phyloP scores from a whole-genome alignment of 495 filamentous ascomycete species.

The Penicillium pulvis region DNA sequence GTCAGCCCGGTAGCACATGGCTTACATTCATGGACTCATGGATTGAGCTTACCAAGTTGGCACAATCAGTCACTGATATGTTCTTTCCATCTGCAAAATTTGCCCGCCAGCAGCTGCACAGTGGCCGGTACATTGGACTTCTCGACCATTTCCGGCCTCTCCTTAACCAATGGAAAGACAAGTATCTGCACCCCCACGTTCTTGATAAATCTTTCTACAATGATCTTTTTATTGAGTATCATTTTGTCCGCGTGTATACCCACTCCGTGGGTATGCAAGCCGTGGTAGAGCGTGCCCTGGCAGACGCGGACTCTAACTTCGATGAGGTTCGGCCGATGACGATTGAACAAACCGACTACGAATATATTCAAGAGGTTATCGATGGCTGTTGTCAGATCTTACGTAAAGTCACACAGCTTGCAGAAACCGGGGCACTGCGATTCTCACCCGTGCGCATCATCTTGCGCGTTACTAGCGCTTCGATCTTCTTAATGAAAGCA shows the following conservation, averaged over 20 bases:
- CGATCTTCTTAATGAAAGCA: slow-evolving; percentile 57
- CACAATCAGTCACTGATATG: slow-evolving; percentile 55
- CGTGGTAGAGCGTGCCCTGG: slow-evolving; percentile 48
- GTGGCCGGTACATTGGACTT: slow-evolving; percentile 54
- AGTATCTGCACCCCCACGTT: slow-evolving; percentile 45
- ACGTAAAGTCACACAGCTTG: slow-evolving; percentile 46
- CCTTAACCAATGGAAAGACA: slow-evolving; percentile 53
- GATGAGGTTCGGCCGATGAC: slow-evolving; percentile 46
- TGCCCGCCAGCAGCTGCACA: slow-evolving; percentile 53
- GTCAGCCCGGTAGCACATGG: slow-evolving; percentile 41
- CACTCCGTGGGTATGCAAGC: slow-evolving; percentile 60
- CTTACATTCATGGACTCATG: slow-evolving; percentile 51
- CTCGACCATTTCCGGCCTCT: slow-evolving; percentile 55
- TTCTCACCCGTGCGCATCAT: slow-evolving; percentile 57
- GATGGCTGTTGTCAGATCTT: slow-evolving; percentile 56
- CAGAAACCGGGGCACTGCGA: slow-evolving; percentile 42
- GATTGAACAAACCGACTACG: slow-evolving; percentile 55
- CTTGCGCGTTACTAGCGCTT: slow-evolving; percentile 52
- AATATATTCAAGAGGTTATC: slow-evolving; percentile 59
- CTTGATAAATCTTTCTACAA: slow-evolving; percentile 46
- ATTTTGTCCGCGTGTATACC: slow-evolving; percentile 56
- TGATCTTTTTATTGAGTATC: slow-evolving; percentile 54
- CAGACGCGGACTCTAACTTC: slow-evolving; percentile 41
- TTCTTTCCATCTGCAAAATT: slow-evolving; percentile 54
- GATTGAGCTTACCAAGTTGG: slow-evolving; percentile 56